These are phyloP conservation scores for Cryptococcus depauperatus DNA, from an alignment of 1,284 basidiomycete species.

Conservation along the genomic window DNA sequence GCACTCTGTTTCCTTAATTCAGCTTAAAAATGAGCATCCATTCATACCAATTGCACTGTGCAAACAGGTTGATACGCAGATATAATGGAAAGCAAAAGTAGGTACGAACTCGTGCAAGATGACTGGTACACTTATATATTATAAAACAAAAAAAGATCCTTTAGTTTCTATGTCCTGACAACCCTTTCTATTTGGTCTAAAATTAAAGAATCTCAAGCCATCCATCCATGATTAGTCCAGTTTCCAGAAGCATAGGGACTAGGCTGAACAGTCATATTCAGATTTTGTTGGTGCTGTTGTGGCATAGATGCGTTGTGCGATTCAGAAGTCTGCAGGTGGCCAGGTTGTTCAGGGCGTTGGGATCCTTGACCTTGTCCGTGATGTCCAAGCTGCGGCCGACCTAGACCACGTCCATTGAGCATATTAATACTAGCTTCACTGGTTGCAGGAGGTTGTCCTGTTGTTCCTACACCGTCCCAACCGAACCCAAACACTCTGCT, in stretches of 20 bases:
- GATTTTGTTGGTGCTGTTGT: slow-evolving; percentile 1
- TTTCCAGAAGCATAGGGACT: not conserved
- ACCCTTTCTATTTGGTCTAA: too few species aligned
- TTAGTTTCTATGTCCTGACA: not conserved
- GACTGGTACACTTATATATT: not conserved
- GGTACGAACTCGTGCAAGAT: too few species aligned
- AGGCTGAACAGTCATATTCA: not conserved
- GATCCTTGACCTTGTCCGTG: not conserved
- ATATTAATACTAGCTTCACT: not conserved
- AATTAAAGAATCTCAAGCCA: too few species aligned
- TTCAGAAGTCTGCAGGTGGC: not conserved
- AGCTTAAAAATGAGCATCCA: not conserved
- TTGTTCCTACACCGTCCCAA: slow-evolving; percentile 27
- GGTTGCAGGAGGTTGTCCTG: not conserved
- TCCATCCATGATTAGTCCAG: slow-evolving; percentile 24
- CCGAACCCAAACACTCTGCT: slow-evolving; percentile 39
- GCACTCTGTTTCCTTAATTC: too few species aligned
- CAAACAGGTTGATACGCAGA: not conserved
- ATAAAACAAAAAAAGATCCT: not conserved
- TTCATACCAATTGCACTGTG: not conserved
- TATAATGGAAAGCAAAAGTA: not conserved
- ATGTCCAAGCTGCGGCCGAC: not conserved
- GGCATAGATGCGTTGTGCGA: not conserved
- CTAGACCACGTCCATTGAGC: not conserved
- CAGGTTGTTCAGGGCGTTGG: not conserved